Conservation (phyloP, 2,329 filamentous ascomycete genomes). For the Scolecobasidium constrictum region DNA sequence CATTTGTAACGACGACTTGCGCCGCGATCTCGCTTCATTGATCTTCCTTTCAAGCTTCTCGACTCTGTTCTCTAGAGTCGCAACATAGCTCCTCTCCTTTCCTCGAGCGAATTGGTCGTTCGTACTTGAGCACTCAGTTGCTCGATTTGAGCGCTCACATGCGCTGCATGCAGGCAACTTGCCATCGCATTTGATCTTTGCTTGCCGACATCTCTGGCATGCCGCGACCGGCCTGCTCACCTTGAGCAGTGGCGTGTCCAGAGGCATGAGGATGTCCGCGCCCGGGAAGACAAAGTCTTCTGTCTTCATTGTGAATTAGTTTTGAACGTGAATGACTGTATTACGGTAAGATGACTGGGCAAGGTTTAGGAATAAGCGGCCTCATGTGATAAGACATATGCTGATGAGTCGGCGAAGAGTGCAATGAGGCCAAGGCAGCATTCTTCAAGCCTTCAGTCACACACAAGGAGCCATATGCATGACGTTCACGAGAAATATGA, state of each 20-base stretch:
- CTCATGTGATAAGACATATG: too few relatives aligned
- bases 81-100: slow-evolving; percentile 94
- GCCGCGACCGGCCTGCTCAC: slow-evolving; percentile 72
- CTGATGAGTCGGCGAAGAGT: too few relatives aligned
- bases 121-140: slow-evolving; percentile 80
- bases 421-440: too few relatives aligned
- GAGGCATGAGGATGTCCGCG: slow-evolving; percentile 27
- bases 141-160: slow-evolving; percentile 82
- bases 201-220: slow-evolving; percentile 72
- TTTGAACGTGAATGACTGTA: too few relatives aligned
- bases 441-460: too few relatives aligned
- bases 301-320: slow-evolving; percentile 10
- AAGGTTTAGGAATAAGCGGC: too few relatives aligned
- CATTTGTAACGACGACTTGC: slow-evolving; percentile 57
- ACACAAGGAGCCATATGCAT: too few relatives aligned
- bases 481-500: neutral
- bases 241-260: slow-evolving; percentile 50
- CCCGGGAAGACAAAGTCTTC: slow-evolving; percentile 13
- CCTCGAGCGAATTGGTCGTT: slow-evolving; percentile 94
- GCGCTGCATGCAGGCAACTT: slow-evolving; percentile 92
- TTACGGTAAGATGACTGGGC: too few relatives aligned
- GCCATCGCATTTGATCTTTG: slow-evolving; percentile 97
- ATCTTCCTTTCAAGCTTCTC: slow-evolving; percentile 79
- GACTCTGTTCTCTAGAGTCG: slow-evolving; percentile 82
- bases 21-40: slow-evolving; percentile 50